phyloP scores from a whole-genome alignment of 768 basidiomycete genomes.

The Psilocybe tampanensis region DNA sequence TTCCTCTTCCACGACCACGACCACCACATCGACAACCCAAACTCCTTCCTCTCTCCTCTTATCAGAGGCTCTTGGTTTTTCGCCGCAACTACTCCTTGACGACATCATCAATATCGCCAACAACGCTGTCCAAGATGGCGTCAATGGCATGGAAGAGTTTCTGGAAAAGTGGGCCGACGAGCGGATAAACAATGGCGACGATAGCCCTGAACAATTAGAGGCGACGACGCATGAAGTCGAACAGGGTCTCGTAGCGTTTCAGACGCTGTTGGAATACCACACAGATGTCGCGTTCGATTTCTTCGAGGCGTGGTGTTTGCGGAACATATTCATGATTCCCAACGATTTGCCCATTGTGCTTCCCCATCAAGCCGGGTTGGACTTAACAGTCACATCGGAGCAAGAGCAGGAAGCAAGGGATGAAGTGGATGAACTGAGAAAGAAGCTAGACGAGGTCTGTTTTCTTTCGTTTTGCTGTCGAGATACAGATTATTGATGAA shows the following conservation, averaged over 20 bases:
- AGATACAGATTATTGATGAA: neutral
- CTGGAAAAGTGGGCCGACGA: slow-evolving; percentile 72
- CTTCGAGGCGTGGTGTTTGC: slow-evolving; percentile 86
- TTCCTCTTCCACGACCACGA: too few species aligned
- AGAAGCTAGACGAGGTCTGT: slow-evolving; percentile 65
- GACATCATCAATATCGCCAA: slow-evolving; percentile 85
- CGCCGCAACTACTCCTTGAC: slow-evolving; percentile 83
- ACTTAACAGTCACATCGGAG: slow-evolving; percentile 62
- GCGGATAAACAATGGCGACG: slow-evolving; percentile 41
- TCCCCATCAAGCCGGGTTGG: slow-evolving; percentile 74
- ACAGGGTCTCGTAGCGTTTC: slow-evolving; percentile 83
- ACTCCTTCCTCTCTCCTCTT: slow-evolving; percentile 48
- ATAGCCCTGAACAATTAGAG: slow-evolving; percentile 37
- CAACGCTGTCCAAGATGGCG: slow-evolving; percentile 74
- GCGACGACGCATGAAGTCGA: slow-evolving; percentile 72
- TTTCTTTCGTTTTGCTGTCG: slow-evolving; percentile 5
- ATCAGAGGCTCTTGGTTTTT: slow-evolving; percentile 79
- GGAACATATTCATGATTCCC: slow-evolving; percentile 85
- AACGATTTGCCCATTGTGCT: slow-evolving; percentile 69
- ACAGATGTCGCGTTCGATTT: slow-evolving; percentile 91
- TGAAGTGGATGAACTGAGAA: slow-evolving; percentile 68
- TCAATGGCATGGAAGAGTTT: slow-evolving; percentile 80
- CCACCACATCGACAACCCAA: too few species aligned
- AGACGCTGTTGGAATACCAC: slow-evolving; percentile 86
- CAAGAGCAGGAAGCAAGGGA: slow-evolving; percentile 62